Base-by-base conservation (phyloP, 108 stramenopile genomes). In the Nitzschia inconspicua region DNA sequence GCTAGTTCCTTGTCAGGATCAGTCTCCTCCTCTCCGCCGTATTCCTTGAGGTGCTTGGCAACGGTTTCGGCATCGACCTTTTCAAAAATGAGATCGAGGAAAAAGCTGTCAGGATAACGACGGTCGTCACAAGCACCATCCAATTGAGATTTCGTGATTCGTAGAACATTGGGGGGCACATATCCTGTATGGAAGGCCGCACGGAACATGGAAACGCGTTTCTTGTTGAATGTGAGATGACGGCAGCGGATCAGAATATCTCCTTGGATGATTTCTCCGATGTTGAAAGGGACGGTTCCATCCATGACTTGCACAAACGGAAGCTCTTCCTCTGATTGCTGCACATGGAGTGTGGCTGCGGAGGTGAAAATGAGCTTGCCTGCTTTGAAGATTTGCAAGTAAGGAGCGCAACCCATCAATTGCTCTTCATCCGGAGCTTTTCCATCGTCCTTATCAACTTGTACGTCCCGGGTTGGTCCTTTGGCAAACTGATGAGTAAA, bases 101-200 rank as follows among this genome's bases (percentile, higher is more conserved):
- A 96, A 59, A 96, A 95, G 49, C 94, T 94, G 54, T 93, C 88
- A 10, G 84, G 61, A 56, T 88, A 97, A 24, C 96, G 80, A 26
- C 75, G 65, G 44, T 98, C 98, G 22, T 58, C 69, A 47, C 94
- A 93, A 9, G 96, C 94, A 24, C 96, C 95, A 69, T 98, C 98
- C 57, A 98, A 76, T 65, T 98, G 92, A 10, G 83, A 57, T 70
- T 96, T 97, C 4, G 85, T 89, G 36, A 98, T 63, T 25, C 96
- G 65, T 68, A 98, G 65, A 3, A 97, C 95, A 13, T 95, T 95
- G 27, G 88, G 79, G 4, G 69, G 69, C 18, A 93, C 84, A 49
- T 95, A 97, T 3, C 98, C 98, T 9, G 95, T 97, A 72, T 99
- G 97, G 51, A 99, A 95, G 23, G 94, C 97, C 8, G 94, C 95